Percentiles rank a stretch among this genome's conserved stretches.
These are phyloP conservation scores for Isatis lusitanica DNA, from an alignment of 441 rosid genomes.

Conservation along the genomic window DNA sequence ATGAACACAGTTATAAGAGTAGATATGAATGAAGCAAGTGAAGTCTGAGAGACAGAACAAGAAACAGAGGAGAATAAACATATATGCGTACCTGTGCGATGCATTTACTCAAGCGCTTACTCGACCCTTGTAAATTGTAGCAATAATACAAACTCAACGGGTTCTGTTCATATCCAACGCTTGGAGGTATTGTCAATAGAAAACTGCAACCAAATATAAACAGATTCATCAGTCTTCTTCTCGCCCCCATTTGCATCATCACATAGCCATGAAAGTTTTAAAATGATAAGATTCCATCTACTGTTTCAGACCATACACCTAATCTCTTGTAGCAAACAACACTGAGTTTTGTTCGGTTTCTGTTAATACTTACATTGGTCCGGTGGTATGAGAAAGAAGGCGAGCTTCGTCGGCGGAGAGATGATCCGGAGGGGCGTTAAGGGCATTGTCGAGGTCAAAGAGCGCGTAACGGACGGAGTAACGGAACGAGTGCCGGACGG, in stretches of 20 bases:
- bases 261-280: neutral
- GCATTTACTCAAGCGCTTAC: constrained; percentile 55
- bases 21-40: neutral
- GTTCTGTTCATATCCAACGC: constrained; percentile 86
- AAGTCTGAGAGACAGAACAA: constrained; percentile 3
- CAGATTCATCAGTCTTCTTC: neutral
- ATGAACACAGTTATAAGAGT: neutral
- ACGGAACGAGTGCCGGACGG: constrained; percentile 65
- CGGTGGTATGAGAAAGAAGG: constrained; percentile 49
- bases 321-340: neutral
- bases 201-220: constrained; percentile 45
- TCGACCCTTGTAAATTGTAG: constrained; percentile 48
- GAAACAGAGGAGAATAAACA: constrained; percentile 3
- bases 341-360: neutral
- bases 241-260: neutral
- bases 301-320: neutral
- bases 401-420: constrained; percentile 75
- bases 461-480: constrained; percentile 82
- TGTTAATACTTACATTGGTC: constrained; percentile 53
- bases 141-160: constrained; percentile 91
- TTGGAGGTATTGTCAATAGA: constrained; percentile 84
- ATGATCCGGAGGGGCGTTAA: constrained; percentile 50
- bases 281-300: neutral
- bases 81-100: constrained; percentile 68
- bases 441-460: constrained; percentile 60